Conservation (phyloP, 371 early-diverging fungal species). For the Dentiscutata heterogama region DNA sequence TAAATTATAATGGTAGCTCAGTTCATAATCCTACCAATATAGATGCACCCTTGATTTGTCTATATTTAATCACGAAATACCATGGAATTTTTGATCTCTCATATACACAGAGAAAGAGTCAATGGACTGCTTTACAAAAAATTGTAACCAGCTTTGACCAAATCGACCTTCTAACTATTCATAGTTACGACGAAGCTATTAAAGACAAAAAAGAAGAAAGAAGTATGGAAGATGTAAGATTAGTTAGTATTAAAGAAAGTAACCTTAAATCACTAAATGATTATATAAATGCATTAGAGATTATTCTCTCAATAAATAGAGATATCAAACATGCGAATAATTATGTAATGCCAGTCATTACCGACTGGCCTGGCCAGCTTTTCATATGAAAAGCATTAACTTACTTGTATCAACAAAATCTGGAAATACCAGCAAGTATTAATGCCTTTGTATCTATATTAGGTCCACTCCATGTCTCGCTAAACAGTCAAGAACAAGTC, state of each 20-base stretch:
- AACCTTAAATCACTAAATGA: neutral
- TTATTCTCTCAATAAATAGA: neutral
- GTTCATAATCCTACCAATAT: slow-evolving; percentile 24
- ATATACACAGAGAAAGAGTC: neutral
- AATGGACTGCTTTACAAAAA: neutral
- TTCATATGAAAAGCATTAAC: slow-evolving; percentile 23
- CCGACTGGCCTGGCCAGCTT: slow-evolving; percentile 32
- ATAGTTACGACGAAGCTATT: slow-evolving; percentile 28
- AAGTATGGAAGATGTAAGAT: neutral
- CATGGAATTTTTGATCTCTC: neutral
- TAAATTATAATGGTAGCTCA: neutral
- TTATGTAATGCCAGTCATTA: slow-evolving; percentile 20
- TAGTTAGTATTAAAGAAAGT: neutral
- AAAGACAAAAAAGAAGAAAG: neutral
- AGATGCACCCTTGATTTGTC: neutral
- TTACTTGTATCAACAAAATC: neutral
- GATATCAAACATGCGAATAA: neutral
- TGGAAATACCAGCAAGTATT: neutral
- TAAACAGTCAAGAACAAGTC: neutral
- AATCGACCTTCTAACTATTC: slow-evolving; percentile 9
- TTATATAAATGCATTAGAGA: slow-evolving; percentile 11
- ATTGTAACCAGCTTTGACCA: neutral
- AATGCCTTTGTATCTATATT: neutral
- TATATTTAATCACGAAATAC: neutral
- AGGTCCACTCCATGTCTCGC: neutral